A percentile compares a stretch with the other conserved stretches of the same genome.
phyloP scores from a whole-genome alignment of 495 filamentous ascomycete genomes.

The Podospora anserina region DNA sequence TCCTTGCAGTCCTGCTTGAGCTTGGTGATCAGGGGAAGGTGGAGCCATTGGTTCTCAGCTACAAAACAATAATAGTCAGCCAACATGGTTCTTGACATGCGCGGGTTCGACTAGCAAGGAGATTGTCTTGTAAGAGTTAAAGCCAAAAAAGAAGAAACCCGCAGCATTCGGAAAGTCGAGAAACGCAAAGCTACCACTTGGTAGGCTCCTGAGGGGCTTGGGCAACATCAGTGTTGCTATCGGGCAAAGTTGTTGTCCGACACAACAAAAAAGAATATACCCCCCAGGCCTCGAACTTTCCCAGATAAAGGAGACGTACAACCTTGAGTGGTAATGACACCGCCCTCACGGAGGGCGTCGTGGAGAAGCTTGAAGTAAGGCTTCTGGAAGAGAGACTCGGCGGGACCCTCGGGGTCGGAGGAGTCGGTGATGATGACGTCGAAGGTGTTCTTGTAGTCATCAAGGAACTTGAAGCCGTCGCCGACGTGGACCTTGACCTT shows the following conservation, averaged over 20 bases:
- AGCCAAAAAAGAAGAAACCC: slow-evolving; percentile 16
- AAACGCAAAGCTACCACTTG: slow-evolving; percentile 34
- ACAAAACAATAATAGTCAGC: slow-evolving; percentile 33
- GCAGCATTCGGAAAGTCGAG: slow-evolving; percentile 14
- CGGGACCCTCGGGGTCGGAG: slow-evolving; percentile 93
- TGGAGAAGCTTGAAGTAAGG: slow-evolving; percentile 93
- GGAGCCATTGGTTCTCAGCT: slow-evolving; percentile 99
- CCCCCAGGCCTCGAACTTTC: slow-evolving; percentile 34
- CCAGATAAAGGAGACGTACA: slow-evolving; percentile 76
- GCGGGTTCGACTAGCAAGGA: slow-evolving; percentile 7
- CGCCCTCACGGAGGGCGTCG: slow-evolving; percentile 85
- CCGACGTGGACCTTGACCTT: slow-evolving; percentile 88
- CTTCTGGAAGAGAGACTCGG: slow-evolving; percentile 95
- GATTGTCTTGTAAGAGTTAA: slow-evolving; percentile 3
- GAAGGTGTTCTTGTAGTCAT: slow-evolving; percentile 88
- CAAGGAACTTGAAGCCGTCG: slow-evolving; percentile 97
- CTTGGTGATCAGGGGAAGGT: slow-evolving; percentile 82
- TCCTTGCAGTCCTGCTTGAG: slow-evolving; percentile 95
- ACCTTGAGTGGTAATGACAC: slow-evolving; percentile 99
- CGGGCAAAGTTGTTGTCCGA: slow-evolving; percentile 31
- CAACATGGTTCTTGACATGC: neutral
- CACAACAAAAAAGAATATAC: slow-evolving; percentile 18
- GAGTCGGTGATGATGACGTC: slow-evolving; percentile 99
- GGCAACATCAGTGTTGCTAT: slow-evolving; percentile 9
- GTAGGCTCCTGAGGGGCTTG: slow-evolving; percentile 31